Base-by-base conservation (phyloP, 441 rosid species). In the Croton laevigatus region DNA sequence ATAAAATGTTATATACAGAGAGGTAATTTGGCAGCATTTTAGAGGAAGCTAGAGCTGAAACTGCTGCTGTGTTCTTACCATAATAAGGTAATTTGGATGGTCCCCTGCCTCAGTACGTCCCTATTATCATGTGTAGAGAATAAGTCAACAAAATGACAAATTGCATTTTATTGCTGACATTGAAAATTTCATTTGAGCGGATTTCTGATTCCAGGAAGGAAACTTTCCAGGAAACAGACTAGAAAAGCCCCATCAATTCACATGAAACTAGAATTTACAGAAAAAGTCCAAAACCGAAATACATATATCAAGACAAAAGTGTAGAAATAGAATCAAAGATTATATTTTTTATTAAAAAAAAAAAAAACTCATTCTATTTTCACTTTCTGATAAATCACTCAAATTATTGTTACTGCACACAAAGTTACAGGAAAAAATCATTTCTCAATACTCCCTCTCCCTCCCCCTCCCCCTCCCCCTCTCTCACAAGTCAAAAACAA, bases 341-440 rank as follows among this genome's bases (percentile, higher is more conserved):
- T 27, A 27, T 27, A 27, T 27, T 2, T 27, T 27, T 27, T 27
- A 27, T 27, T 48, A 45, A 63, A 59, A 54, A 45, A 62, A 62
- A 75, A 59, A 78, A 38, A 71, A 83, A 64, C 79, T 70, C 73
- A 71, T 73, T 78, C 84, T 82, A 83, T 80, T 66, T 73, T 75
- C 73, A 44, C 70, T 75, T 78, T 75, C 71, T 63, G 59, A 75
- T 68, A 80, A 78, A 73, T 80, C 85, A 83, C 88, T 81, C 84
- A 75, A 84, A 88, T 85, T 86, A 85, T 86, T 68, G 80, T 86
- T 73, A 82, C 90, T 87, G 88, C 96, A 87, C 93, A 86, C 93
- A 83, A 81, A 76, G 81, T 83, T 82, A 87, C 88, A 84, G 77
- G 82, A 85, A 83, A 46, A 79, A 84, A 79, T 68, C 78, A 73